These are phyloP conservation scores for Pseudozyma flocculosa DNA, from an alignment of 1,284 basidiomycete species.

Conservation along the genomic window DNA sequence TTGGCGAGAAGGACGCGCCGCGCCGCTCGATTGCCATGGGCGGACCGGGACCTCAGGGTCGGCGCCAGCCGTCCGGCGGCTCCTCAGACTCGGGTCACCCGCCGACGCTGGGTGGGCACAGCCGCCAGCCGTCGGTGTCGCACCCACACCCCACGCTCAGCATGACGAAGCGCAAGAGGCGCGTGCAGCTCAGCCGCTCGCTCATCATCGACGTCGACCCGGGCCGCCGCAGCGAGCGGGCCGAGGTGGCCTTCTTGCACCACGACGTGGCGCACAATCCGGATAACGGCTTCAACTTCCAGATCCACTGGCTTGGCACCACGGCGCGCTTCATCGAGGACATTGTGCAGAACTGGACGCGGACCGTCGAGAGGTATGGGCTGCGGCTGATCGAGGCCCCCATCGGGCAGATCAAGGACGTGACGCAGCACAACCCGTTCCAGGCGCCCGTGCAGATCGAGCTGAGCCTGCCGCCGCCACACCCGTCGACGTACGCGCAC, in stretches of 20 bases:
- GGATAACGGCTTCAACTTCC: slow-evolving; percentile 61
- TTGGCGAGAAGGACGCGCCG: slow-evolving; percentile 17
- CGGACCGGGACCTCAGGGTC: slow-evolving; percentile 1
- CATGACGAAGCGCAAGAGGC: slow-evolving; percentile 16
- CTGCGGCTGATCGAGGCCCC: slow-evolving; percentile 80
- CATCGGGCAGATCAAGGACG: slow-evolving; percentile 56
- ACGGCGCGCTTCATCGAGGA: slow-evolving; percentile 95
- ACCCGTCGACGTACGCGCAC: slow-evolving; percentile 26
- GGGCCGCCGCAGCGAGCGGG: slow-evolving; percentile 44
- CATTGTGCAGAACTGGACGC: slow-evolving; percentile 77
- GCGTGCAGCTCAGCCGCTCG: slow-evolving; percentile 47
- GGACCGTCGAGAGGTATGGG: slow-evolving; percentile 84
- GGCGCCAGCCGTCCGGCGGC: not conserved
- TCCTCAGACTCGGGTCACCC: not conserved
- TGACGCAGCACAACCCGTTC: slow-evolving; percentile 53
- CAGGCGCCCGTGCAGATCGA: slow-evolving; percentile 52
- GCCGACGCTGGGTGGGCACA: not conserved
- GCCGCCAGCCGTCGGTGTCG: slow-evolving; percentile 6
- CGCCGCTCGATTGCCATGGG: not conserved
- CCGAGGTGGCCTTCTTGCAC: slow-evolving; percentile 55
- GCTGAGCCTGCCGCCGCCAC: slow-evolving; percentile 49
- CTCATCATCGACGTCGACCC: slow-evolving; percentile 54
- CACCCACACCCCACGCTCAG: slow-evolving; percentile 14
- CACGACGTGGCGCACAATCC: slow-evolving; percentile 57
- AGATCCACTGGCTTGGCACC: slow-evolving; percentile 95